Evolutionary conservation across 176 grass and related monocot genomes (phyloP), one percentile per base, ranked within the genome.

Genomic region (Musa troglodytarum): DNA sequence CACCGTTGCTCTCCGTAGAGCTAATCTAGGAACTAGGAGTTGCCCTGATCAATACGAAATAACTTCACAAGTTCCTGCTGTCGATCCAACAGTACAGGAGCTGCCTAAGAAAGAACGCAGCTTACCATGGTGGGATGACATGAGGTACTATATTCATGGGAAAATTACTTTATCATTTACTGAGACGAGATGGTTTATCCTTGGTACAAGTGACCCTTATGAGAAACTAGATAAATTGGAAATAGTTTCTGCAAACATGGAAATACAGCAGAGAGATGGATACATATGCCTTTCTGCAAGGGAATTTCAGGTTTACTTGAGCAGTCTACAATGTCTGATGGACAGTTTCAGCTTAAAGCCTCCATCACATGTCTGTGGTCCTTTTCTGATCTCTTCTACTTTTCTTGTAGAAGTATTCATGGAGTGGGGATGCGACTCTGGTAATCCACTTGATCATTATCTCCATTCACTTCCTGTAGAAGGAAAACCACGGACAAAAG

Each of bases 91-190:
- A 65, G 69, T 72, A 74, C 79, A 71, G 10, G 74, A 84, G 22
- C 85, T 87, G 22, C 94, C 87, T 69, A 91, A 85, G 85, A 93
- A 72, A 68, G 94, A 97, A 69, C 84, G 86, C 22, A 97, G 94
- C 81, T 90, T 97, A 81, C 94, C 94, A 28, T 97, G 94, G 94
- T 97, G 94, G 94, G 94, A 97, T 87, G 94, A 97, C 72, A 97
- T 97, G 88, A 84, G 94, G 74, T 91, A 97, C 68, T 97, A 97
- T 72, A 85, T 97, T 84, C 94, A 97, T 28, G 94, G 94, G 29
- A 89, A 83, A 80, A 83, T 79, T 85, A 81, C 77, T 58, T 83
- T 97, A 75, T 78, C 81, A 89, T 87, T 97, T 68, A 52, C 17
- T 80, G 80, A 82, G 74, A 90, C 94, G 54, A 78, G 71, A 75